These are phyloP conservation scores for Wallacemonas sp. DNA, from an alignment of 208 protist genomes.

Conservation along the genomic window DNA sequence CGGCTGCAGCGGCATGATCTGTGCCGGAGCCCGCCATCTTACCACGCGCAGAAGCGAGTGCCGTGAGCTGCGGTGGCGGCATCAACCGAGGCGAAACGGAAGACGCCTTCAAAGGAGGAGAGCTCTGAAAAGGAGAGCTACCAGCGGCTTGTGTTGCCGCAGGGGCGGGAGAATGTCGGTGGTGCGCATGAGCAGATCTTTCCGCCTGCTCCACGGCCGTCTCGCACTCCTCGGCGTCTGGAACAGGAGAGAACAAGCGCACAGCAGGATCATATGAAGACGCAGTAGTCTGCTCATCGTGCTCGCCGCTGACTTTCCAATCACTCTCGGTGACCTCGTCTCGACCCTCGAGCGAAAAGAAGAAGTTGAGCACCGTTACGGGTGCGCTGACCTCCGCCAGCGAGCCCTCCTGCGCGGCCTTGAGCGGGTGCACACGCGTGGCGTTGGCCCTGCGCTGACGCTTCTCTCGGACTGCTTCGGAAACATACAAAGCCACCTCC, in stretches of 20 bases:
- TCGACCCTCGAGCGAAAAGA: slow-evolving; percentile 27
- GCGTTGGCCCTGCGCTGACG: slow-evolving; percentile 11
- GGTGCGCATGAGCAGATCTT: too few species aligned
- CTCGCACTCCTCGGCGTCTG: not conserved
- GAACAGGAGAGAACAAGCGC: not conserved
- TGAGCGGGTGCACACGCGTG: not conserved
- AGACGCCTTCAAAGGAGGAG: too few species aligned
- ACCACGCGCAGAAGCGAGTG: not conserved
- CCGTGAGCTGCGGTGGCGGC: not conserved
- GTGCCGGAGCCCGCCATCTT: not conserved
- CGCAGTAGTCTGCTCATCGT: too few species aligned
- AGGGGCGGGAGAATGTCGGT: too few species aligned
- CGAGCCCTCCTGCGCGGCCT: not conserved
- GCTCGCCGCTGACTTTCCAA: too few species aligned
- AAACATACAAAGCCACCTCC: slow-evolving; percentile 34
- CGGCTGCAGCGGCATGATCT: not conserved
- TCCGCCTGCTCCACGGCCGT: not conserved
- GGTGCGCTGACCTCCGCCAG: slow-evolving; percentile 13
- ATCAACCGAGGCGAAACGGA: not conserved
- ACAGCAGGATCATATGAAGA: not conserved
- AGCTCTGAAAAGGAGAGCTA: too few species aligned
- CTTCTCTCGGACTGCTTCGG: slow-evolving; percentile 26
- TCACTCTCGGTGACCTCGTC: too few species aligned
- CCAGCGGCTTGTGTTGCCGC: too few species aligned
- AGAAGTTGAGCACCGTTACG: slow-evolving; percentile 30